phyloP scores from a whole-genome alignment of 352 stramenopile species.

The Globisporangium nagaii region DNA sequence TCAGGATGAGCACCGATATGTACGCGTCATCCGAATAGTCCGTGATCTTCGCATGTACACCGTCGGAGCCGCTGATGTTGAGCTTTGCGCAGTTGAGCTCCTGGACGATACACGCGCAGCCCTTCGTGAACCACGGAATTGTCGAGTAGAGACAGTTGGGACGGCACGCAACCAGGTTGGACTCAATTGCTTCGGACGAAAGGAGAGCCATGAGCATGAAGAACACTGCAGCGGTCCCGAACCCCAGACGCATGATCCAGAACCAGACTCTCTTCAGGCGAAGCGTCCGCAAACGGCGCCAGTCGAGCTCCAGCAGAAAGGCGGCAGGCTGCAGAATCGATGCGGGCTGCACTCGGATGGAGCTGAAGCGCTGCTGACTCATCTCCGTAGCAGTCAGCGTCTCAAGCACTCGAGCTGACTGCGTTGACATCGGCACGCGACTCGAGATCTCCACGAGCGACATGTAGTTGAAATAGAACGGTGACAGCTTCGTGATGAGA shows the following conservation, averaged over 20 bases:
- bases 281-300: background rate
- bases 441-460: slow-evolving; percentile 7
- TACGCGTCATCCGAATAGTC: background rate
- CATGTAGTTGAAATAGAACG: slow-evolving; percentile 8
- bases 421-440: background rate
- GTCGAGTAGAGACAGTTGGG: background rate
- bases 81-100: slow-evolving; percentile 6
- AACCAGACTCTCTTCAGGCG: background rate
- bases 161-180: background rate
- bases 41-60: background rate
- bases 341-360: background rate
- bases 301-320: background rate
- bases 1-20: background rate
- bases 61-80: slow-evolving; percentile 3
- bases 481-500: background rate
- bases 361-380: background rate
- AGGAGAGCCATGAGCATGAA: background rate
- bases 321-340: background rate
- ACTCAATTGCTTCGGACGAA: background rate
- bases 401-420: background rate
- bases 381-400: too few relatives aligned
- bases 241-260: background rate
- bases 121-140: background rate
- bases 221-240: background rate
- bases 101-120: slow-evolving; percentile 2